These are phyloP conservation scores for Periglandula ipomoeae DNA, from an alignment of 2,329 filamentous ascomycete species.

Conservation along the genomic window DNA sequence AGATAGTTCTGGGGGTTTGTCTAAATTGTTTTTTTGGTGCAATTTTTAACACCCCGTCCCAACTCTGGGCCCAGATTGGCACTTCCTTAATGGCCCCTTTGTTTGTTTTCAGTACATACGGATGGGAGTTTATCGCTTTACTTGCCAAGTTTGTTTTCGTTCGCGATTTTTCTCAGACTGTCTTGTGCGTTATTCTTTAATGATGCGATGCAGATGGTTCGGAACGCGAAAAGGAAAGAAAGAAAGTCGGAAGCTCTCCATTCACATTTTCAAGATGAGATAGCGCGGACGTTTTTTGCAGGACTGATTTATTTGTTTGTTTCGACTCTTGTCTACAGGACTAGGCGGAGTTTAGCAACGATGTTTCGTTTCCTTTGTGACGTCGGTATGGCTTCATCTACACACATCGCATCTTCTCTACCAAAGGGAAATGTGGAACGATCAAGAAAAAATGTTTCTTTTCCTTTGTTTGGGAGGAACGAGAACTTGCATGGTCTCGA, in stretches of 20 bases:
- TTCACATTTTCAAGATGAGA: background rate
- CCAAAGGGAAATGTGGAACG: background rate
- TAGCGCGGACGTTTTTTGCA: background rate
- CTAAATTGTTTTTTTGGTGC: background rate
- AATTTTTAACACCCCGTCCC: background rate
- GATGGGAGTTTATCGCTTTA: background rate
- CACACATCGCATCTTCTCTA: background rate
- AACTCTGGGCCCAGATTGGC: slow-evolving; percentile 3
- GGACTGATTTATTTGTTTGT: background rate
- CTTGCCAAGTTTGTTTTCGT: background rate
- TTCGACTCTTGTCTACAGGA: background rate
- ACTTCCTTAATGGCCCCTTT: background rate
- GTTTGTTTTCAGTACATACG: background rate
- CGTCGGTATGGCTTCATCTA: background rate
- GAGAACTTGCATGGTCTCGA: slow-evolving; percentile 12
- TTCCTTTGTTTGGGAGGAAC: slow-evolving; percentile 12
- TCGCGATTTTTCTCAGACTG: background rate
- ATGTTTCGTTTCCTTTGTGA: background rate
- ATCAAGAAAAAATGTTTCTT: slow-evolving; percentile 7
- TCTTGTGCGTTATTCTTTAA: background rate
- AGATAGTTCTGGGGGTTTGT: background rate
- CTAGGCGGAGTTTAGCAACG: background rate
- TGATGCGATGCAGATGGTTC: background rate
- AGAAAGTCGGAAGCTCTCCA: background rate
- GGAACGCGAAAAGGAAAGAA: background rate